These are phyloP conservation scores for Coemansia sp. DNA, from an alignment of 192 early-diverging fungal genomes.

Conservation along the genomic window DNA sequence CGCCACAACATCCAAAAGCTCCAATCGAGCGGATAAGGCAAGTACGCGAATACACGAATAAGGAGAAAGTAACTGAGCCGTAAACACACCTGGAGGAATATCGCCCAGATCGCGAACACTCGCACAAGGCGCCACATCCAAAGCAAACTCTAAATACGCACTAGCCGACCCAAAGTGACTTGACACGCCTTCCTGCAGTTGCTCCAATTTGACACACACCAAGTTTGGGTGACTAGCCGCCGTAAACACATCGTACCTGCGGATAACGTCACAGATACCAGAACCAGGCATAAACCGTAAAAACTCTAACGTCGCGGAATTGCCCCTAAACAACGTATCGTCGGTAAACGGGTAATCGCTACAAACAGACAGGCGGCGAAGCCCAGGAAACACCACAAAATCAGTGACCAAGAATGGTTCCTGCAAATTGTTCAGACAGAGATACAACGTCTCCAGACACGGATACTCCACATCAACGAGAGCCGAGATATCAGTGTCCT, in stretches of 20 bases:
- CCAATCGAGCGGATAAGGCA: neutral
- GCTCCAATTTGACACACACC: neutral
- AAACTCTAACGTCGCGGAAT: neutral
- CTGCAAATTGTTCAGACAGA: neutral
- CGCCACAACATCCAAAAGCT: neutral
- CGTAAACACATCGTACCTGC: neutral
- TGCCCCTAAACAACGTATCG: slow-evolving; percentile 14
- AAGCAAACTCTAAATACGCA: neutral
- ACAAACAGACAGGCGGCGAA: neutral
- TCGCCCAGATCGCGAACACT: neutral
- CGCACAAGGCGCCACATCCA: neutral
- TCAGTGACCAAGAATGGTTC: neutral
- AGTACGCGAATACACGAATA: neutral
- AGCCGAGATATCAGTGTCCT: neutral
- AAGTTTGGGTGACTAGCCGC: neutral
- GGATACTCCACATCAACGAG: slow-evolving; percentile 11
- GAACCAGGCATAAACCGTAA: slow-evolving; percentile 5
- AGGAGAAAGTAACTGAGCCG: neutral
- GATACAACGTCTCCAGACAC: neutral
- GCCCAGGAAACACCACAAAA: slow-evolving; percentile 3
- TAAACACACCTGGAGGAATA: neutral
- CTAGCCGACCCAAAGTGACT: neutral
- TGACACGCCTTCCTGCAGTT: neutral
- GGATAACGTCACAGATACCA: neutral
- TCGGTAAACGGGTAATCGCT: slow-evolving; percentile 16